phyloP scores from a whole-genome alignment of 345 rosid species.

The Populus nigra region DNA sequence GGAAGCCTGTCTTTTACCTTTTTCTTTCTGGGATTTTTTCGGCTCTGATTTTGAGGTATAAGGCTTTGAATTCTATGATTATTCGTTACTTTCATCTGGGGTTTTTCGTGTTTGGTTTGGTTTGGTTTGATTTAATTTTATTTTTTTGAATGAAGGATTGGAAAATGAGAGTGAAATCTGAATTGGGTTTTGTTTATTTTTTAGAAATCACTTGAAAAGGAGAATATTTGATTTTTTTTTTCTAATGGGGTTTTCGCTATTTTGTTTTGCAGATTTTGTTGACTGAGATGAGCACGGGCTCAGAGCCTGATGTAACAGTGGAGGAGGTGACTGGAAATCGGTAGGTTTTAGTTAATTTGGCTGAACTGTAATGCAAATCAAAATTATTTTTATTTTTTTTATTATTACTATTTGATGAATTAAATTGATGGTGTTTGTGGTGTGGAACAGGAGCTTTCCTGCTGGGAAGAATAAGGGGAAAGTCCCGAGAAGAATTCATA shows the following conservation, averaged over 20 bases:
- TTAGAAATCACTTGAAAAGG: not conserved
- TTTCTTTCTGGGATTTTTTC: not conserved
- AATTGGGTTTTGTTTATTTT: not conserved
- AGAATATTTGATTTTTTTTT: not conserved
- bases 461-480: constrained; percentile 45
- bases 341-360: not conserved
- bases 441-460: constrained; percentile 40
- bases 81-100: not conserved
- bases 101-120: not conserved
- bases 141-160: not conserved
- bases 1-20: not conserved
- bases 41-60: not conserved
- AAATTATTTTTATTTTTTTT: not conserved
- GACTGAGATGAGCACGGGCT: not conserved
- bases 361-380: not conserved
- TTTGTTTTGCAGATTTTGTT: not conserved
- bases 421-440: not conserved
- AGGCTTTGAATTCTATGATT: not conserved
- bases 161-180: not conserved
- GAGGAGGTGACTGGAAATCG: not conserved
- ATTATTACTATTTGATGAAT: not conserved
- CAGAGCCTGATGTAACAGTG: not conserved
- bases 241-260: not conserved
- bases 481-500: constrained; percentile 75
- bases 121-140: not conserved